Conservation (phyloP, 1,284 basidiomycete species). For the Takashimella tepidaria region DNA sequence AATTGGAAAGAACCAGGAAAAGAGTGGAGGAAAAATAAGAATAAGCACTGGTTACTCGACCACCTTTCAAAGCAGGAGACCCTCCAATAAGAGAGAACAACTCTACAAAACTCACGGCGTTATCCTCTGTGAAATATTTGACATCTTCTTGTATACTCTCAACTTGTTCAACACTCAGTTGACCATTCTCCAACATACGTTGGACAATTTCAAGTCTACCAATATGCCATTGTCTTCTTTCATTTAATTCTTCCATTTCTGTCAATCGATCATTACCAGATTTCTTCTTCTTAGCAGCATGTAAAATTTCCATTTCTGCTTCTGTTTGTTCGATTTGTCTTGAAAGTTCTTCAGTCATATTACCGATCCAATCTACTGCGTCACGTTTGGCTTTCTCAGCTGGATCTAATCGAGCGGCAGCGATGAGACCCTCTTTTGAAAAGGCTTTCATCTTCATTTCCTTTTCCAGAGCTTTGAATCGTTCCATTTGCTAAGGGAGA, state of each 20-base stretch:
- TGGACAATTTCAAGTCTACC: constrained; percentile 87
- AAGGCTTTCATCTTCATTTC: constrained; percentile 99
- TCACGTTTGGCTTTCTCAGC: constrained; percentile 95
- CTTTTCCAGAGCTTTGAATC: constrained; percentile 99
- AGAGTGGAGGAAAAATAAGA: constrained; percentile 3
- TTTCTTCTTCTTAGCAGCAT: constrained; percentile 59
- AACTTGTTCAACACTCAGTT: constrained; percentile 76
- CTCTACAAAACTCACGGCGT: constrained; percentile 84
- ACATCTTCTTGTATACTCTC: constrained; percentile 88
- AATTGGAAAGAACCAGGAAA: background rate
- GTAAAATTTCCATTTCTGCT: constrained; percentile 85
- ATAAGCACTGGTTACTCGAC: too few species aligned
- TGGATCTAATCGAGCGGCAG: constrained; percentile 90
- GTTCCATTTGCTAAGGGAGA: constrained; percentile 98
- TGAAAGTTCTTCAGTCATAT: constrained; percentile 83
- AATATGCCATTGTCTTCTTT: constrained; percentile 94
- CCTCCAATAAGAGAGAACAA: too few species aligned
- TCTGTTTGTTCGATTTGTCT: constrained; percentile 92
- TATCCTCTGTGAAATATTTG: constrained; percentile 92
- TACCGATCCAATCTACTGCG: constrained; percentile 77
- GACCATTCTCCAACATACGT: constrained; percentile 90
- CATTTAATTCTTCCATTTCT: constrained; percentile 83
- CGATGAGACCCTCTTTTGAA: constrained; percentile 96
- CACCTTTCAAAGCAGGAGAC: too few species aligned
- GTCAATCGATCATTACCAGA: constrained; percentile 63